Base-by-base conservation (phyloP, 371 early-diverging fungal genomes). In the Parasitella parasitica region DNA sequence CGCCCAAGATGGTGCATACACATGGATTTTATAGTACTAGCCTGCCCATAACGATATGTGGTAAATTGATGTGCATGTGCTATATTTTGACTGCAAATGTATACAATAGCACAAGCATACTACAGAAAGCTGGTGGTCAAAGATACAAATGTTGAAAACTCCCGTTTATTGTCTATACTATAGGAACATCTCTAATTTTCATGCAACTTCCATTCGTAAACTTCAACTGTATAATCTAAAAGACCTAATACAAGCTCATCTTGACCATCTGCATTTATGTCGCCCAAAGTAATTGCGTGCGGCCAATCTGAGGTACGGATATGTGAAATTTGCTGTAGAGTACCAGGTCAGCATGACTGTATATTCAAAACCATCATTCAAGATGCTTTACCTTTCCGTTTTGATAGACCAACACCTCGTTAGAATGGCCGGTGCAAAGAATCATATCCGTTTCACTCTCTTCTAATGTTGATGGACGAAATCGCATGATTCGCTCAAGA, bases 201-300 rank as follows among this genome's bases (percentile, higher is more conserved):
- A 20, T 34, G 12, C 8, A 38, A 43, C 28, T 51, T 52, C 70
- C 67, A 78, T 59, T 64, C 65, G 66, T 72, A 76, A 2, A 79
- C 76, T 66, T 77, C 76, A 24, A 82, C 66, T 2, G 67, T 71
- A 51, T 76, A 70, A 57, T 82, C 70, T 41, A 79, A 35, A 26
- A 74, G 57, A 0, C 82, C 79, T 22, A 82, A 18, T 26, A 82
- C 71, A 16, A 82, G 64, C 36, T 75, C 79, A 38, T 78, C 79
- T 48, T 73, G 46, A 0, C 77, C 82, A 56, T 79, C 82, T 4
- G 71, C 73, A 58, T 82, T 75, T 16, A 79, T 70, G 56, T 82
- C 82, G 0, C 77, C 82, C 4, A 79, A 30, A 0, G 76, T 76
- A 15, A 82, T 66, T 28, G 65, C 66, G 58, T 73, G 73, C 3